Evolutionary conservation across 2,329 filamentous ascomycete genomes (phyloP), one percentile per base, ranked within the genome.

Genomic region (Stemphylium vesicarium): DNA sequence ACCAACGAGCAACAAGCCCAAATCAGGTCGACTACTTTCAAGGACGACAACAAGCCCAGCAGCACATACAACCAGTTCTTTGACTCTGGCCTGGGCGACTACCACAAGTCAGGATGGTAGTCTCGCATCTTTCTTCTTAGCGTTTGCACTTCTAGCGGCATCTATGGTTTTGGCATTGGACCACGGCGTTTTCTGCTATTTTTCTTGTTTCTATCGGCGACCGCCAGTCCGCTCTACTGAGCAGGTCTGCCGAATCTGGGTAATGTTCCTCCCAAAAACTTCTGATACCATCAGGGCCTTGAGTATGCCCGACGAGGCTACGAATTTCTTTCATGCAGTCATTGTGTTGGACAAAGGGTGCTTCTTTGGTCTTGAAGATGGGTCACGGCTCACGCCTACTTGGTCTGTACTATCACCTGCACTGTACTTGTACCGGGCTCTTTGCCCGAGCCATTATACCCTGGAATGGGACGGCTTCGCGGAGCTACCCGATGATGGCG

Each of bases 61-160:
- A 86, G 83, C 68, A 92, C 89, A 68, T 95, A 95, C 75, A 72
- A 87, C 49, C 67, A 95, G 68, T 95, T 92, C 77, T 92, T 96
- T 69, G 87, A 89, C 35, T 45, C 40, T 37, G 91, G 92, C 40
- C 59, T 62, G 39, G 85, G 90, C n/a, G 91, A 92, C 69, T 96
- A 95, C 78, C 89, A 96, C 74, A 84, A 88, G 60, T 90, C 91
- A 74, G 92, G 91, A 69, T 96, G 92, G 92, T 96, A 85, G 68
- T 47, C 22, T 22, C 18, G 24, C 45, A 52, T 50, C 44, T 29
- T 50, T 56, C 4, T 22, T 53, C 59, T 64, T 44, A 60, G 50
- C 62, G 66, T 66, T 60, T 72, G 64, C 62, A 72, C 60, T 71
- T 71, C 62, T 63, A 74, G 72, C 70, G 70, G 72, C 73, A 75